phyloP scores from a whole-genome alignment of 139 green algal species.

The Chlamydomonas sp. region DNA sequence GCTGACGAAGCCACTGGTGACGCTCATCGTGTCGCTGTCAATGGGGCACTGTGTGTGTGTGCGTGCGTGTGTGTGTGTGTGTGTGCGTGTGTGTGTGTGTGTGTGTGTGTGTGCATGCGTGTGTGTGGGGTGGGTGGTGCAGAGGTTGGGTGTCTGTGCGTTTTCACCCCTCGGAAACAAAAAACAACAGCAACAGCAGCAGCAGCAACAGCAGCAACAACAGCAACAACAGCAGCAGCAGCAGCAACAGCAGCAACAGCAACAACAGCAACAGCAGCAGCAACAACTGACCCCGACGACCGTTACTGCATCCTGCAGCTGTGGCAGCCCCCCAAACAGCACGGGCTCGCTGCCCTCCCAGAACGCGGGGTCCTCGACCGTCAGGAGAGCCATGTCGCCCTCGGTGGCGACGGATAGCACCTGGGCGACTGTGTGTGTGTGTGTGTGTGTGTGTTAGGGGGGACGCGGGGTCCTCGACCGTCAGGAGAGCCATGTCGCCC shows the following conservation, averaged over 20 bases:
- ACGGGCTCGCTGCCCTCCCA: slow-evolving; percentile 69
- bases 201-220: no score
- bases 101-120: no score
- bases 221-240: no score
- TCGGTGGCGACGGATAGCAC: slow-evolving; percentile 84
- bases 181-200: no score
- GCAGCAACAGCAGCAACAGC: not conserved
- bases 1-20: slow-evolving; percentile 47
- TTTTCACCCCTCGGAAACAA: no score
- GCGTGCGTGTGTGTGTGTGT: no score
- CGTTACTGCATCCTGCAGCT: slow-evolving; percentile 68
- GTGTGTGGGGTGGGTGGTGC: no score
- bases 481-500: slow-evolving; percentile 70
- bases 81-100: no score
- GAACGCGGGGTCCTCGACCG: slow-evolving; percentile 86
- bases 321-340: slow-evolving; percentile 68
- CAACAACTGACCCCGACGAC: slow-evolving; percentile 62
- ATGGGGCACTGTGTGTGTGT: slow-evolving; percentile 47
- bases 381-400: slow-evolving; percentile 88
- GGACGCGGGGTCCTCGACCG: not conserved
- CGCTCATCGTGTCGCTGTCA: slow-evolving; percentile 82
- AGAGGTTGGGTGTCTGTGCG: no score
- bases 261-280: not conserved
- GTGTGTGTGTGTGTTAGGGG: not conserved
- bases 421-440: slow-evolving; percentile 38